These are phyloP conservation scores for Sarocladium brachiariae DNA, from an alignment of 2,329 filamentous ascomycete genomes.

Conservation along the genomic window DNA sequence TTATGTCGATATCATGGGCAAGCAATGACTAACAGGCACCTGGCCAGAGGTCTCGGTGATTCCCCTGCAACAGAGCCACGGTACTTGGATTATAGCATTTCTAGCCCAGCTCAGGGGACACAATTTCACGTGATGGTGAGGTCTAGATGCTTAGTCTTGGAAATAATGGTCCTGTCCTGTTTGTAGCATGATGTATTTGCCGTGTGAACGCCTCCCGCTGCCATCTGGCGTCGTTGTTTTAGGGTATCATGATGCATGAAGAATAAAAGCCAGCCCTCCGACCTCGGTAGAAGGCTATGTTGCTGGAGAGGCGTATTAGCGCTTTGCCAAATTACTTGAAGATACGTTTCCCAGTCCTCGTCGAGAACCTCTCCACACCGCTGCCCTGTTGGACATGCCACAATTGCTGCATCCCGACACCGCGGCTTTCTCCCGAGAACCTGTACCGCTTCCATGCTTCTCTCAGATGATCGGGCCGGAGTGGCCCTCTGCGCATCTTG, in stretches of 20 bases:
- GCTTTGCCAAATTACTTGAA: conserved; percentile 50
- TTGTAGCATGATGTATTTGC: too few species aligned
- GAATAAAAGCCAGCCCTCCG: not conserved
- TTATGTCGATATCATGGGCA: too few species aligned
- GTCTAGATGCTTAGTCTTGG: too few species aligned
- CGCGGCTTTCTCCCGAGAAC: conserved; percentile 53
- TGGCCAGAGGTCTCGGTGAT: too few species aligned
- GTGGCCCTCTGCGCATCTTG: conserved; percentile 35
- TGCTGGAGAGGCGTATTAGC: too few species aligned
- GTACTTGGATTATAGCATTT: too few species aligned
- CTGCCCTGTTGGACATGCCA: conserved; percentile 56
- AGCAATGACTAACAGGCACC: too few species aligned
- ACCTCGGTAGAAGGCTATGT: not conserved
- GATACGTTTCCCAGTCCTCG: conserved; percentile 43
- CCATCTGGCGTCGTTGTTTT: not conserved
- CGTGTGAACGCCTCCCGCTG: not conserved
- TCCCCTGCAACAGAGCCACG: too few species aligned
- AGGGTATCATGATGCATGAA: conserved; percentile 8
- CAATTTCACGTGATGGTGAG: too few species aligned
- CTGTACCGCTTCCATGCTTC: conserved; percentile 67
- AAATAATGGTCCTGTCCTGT: too few species aligned
- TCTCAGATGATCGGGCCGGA: conserved; percentile 67
- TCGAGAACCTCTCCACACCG: conserved; percentile 53
- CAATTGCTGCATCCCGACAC: conserved; percentile 51
- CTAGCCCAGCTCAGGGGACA: too few species aligned